Evolutionary conservation across 1,284 basidiomycete species (phyloP).

Genomic region (Polyporus tsugae): DNA sequence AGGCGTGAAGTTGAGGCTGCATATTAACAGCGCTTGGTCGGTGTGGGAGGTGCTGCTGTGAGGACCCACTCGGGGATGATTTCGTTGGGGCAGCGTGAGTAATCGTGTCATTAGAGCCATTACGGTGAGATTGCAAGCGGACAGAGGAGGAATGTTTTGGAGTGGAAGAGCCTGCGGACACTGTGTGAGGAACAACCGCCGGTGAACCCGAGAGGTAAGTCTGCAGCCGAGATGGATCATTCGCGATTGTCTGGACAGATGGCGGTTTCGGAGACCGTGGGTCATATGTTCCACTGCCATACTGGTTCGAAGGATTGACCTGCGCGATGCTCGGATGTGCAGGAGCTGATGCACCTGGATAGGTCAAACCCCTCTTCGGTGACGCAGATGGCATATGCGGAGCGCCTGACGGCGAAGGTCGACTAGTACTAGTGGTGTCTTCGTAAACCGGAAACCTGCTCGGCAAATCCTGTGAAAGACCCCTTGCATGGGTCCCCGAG

Average conservation of each 20-base stretch:
- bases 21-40: conserved; percentile 34
- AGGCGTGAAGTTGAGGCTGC: conserved; percentile 31
- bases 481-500: conserved; percentile 12
- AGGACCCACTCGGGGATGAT: conserved; percentile 35
- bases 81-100: conserved; percentile 34
- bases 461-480: conserved; percentile 20
- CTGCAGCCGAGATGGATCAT: conserved; percentile 24
- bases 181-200: conserved; percentile 27
- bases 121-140: conserved; percentile 40
- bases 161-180: conserved; percentile 31
- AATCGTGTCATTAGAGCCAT: conserved; percentile 44
- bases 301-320: conserved; percentile 21
- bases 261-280: conserved; percentile 31
- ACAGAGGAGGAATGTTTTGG: conserved; percentile 40
- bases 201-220: conserved; percentile 30
- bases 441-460: conserved; percentile 28
- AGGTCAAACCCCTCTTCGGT: conserved; percentile 31
- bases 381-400: conserved; percentile 22
- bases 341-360: conserved; percentile 32
- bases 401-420: conserved; percentile 3
- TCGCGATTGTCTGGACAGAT: conserved; percentile 23
- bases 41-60: conserved; percentile 36
- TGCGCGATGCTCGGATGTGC: conserved; percentile 14
- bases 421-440: conserved; percentile 15
- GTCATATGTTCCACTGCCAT: conserved; percentile 17